phyloP scores from a whole-genome alignment of 2,329 filamentous ascomycete species.

The Fusarium dlaminii region DNA sequence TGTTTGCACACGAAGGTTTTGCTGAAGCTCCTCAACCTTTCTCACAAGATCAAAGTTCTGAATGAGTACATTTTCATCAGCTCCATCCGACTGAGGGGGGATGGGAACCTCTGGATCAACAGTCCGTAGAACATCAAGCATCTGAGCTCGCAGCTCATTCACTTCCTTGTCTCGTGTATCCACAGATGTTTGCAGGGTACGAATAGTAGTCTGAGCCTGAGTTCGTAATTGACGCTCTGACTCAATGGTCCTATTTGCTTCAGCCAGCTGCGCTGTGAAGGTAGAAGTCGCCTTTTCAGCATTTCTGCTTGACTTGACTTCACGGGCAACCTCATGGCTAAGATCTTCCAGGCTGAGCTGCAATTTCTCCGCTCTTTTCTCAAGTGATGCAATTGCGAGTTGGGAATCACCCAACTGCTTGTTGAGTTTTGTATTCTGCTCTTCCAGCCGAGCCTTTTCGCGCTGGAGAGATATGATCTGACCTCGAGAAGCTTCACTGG shows the following conservation, averaged over 20 bases:
- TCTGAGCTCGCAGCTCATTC: constrained; percentile 79
- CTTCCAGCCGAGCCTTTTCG: constrained; percentile 85
- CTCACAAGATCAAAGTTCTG: constrained; percentile 85
- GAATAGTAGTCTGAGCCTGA: constrained; percentile 86
- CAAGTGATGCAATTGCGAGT: constrained; percentile 80
- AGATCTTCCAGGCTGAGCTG: constrained; percentile 89
- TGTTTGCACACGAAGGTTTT: constrained; percentile 83
- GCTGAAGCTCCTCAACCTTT: constrained; percentile 88
- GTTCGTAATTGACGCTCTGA: constrained; percentile 86
- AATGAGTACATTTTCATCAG: constrained; percentile 72
- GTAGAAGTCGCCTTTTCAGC: constrained; percentile 89
- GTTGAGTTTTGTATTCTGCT: constrained; percentile 81
- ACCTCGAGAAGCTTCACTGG: constrained; percentile 82
- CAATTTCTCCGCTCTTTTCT: constrained; percentile 95
- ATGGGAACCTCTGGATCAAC: constrained; percentile 81
- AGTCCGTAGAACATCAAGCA: constrained; percentile 84
- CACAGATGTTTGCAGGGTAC: constrained; percentile 80
- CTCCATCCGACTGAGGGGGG: constrained; percentile 66
- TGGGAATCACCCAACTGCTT: constrained; percentile 89
- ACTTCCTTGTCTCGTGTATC: constrained; percentile 85
- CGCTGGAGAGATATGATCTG: constrained; percentile 80
- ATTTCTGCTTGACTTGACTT: constrained; percentile 88
- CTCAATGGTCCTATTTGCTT: constrained; percentile 88
- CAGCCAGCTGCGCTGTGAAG: constrained; percentile 83
- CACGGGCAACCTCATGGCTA: constrained; percentile 88